Conservation (phyloP, 2,329 filamentous ascomycete species). For the Colletotrichum lentis region DNA sequence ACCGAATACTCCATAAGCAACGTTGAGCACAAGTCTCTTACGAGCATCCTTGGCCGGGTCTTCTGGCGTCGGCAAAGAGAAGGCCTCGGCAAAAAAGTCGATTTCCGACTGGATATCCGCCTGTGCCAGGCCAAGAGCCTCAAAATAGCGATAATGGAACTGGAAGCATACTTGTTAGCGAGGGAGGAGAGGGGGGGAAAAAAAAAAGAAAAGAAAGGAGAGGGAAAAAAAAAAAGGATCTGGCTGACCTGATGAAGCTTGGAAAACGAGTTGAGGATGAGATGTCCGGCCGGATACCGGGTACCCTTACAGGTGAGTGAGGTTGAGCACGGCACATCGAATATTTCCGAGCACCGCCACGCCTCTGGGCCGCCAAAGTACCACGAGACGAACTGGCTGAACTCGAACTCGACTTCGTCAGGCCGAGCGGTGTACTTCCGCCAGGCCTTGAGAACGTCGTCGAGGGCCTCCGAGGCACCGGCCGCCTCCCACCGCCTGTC, state of each 20-base stretch:
- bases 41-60: neutral
- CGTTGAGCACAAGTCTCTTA: constrained; percentile 10
- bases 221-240: no score
- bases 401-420: constrained; percentile 21
- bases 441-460: constrained; percentile 5
- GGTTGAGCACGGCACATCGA: constrained; percentile 25
- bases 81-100: constrained; percentile 3
- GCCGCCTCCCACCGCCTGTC: constrained; percentile 22
- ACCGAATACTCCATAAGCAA: constrained; percentile 8
- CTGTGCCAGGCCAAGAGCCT: constrained; percentile 13
- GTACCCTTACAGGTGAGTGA: constrained; percentile 8
- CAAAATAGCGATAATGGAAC: constrained; percentile 25
- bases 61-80: constrained; percentile 2
- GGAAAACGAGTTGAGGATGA: constrained; percentile 27
- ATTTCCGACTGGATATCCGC: constrained; percentile 21
- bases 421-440: constrained; percentile 5
- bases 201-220: neutral
- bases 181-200: accelerated
- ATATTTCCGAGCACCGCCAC: constrained; percentile 20
- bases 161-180: neutral
- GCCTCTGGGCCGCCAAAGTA: constrained; percentile 17
- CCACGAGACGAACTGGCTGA: constrained; percentile 23
- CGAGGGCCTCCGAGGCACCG: constrained; percentile 6
- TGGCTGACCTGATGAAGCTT: constrained; percentile 19
- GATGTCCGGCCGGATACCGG: constrained; percentile 15